A percentile compares a stretch with the other conserved stretches of the same genome.
These are phyloP conservation scores for Arachnopeziza araneosa DNA, from an alignment of 2,329 filamentous ascomycete genomes.

Conservation along the genomic window DNA sequence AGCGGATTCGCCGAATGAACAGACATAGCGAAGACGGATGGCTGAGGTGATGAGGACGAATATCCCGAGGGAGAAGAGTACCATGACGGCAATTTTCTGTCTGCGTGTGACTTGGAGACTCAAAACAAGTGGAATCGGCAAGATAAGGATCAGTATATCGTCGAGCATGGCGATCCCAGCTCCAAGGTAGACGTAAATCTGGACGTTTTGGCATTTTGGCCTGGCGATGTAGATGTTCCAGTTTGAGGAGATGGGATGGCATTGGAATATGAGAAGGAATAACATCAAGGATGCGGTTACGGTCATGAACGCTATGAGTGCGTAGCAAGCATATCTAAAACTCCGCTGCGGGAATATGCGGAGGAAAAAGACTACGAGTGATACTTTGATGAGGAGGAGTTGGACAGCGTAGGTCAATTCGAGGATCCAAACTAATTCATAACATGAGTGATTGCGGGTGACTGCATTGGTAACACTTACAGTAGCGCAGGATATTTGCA, in stretches of 20 bases:
- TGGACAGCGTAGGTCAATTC: conserved; percentile 37
- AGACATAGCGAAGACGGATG: conserved; percentile 9
- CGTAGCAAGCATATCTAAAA: conserved; percentile 31
- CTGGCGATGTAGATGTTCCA: conserved; percentile 29
- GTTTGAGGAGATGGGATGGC: conserved; percentile 35
- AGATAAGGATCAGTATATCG: conserved; percentile 38
- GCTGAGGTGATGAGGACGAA: conserved; percentile 22
- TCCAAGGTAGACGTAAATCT: not conserved
- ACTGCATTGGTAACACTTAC: not conserved
- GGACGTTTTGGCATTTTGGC: not conserved
- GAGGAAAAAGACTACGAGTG: conserved; percentile 39
- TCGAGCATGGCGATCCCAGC: conserved; percentile 20
- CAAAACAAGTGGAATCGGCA: conserved; percentile 33
- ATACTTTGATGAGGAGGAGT: conserved; percentile 36
- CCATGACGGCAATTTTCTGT: conserved; percentile 38
- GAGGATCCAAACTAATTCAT: conserved; percentile 26
- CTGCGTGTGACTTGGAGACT: conserved; percentile 33
- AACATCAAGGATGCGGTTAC: conserved; percentile 31
- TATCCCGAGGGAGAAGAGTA: conserved; percentile 41
- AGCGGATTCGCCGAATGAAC: conserved; percentile 6
- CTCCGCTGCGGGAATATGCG: conserved; percentile 34
- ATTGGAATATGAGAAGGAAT: conserved; percentile 34
- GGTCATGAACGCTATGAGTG: conserved; percentile 30
- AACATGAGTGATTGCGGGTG: not conserved
- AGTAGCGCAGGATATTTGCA: not conserved